A percentile compares a stretch with the other conserved stretches of the same genome.
These are phyloP conservation scores for Trichoderma harzianum DNA, from an alignment of 2,329 filamentous ascomycete genomes.

Conservation along the genomic window DNA sequence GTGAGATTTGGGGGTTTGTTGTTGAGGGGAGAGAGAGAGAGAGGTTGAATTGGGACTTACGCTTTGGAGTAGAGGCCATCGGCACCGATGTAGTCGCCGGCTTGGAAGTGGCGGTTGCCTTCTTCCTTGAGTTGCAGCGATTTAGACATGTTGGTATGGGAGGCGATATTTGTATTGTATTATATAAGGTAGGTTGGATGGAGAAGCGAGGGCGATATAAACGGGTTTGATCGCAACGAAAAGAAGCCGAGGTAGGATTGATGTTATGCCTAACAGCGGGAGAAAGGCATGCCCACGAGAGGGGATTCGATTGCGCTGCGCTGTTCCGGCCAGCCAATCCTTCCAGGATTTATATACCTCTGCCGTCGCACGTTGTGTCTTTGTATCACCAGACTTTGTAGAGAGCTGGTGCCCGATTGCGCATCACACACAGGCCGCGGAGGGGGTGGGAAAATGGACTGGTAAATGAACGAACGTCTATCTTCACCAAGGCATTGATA, in stretches of 20 bases:
- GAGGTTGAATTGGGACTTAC: constrained; percentile 38
- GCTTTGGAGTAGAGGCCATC: constrained; percentile 72
- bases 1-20: constrained; percentile 1
- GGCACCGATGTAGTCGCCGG: constrained; percentile 61
- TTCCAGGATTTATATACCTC: neutral
- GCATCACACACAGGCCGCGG: neutral
- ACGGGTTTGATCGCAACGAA: neutral
- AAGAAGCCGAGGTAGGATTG: neutral
- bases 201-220: neutral
- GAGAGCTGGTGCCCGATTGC: neutral
- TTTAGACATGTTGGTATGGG: constrained; percentile 32
- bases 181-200: neutral
- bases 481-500: neutral
- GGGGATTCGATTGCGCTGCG: neutral
- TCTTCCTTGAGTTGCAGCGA: constrained; percentile 49
- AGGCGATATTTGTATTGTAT: neutral
- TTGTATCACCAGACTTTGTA: neutral
- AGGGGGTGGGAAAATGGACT: neutral
- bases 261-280: neutral
- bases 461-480: neutral
- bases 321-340: neutral
- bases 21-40: neutral
- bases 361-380: neutral
- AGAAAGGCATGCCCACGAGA: neutral
- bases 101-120: constrained; percentile 63